Evolutionary conservation across 2,329 filamentous ascomycete genomes (phyloP).

Genomic region (Diaporthe sp.): DNA sequence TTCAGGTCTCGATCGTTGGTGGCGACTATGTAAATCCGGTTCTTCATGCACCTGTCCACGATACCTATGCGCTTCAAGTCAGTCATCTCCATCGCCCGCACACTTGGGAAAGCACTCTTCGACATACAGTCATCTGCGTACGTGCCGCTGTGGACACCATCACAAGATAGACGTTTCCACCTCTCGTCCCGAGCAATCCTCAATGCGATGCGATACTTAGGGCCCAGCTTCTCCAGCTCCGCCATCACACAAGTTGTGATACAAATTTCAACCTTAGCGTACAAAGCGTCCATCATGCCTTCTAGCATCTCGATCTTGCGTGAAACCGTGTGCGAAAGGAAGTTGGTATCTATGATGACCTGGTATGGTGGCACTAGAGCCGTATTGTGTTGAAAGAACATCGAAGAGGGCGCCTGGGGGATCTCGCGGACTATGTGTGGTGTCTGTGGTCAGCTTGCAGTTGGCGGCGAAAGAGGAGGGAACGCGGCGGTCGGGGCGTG

Average conservation of each 20-base stretch:
- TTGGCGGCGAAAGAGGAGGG: background rate
- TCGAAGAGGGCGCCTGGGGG: conserved; percentile 83
- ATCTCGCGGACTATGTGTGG: conserved; percentile 37
- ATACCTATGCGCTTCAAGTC: conserved; percentile 64
- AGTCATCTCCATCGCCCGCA: conserved; percentile 54
- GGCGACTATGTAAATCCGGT: conserved; percentile 84
- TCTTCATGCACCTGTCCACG: conserved; percentile 80
- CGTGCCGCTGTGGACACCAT: conserved; percentile 80
- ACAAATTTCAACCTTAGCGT: conserved; percentile 85
- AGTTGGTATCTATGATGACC: conserved; percentile 89
- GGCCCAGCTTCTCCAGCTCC: conserved; percentile 66
- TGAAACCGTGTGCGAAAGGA: conserved; percentile 90
- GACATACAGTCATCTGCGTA: conserved; percentile 72
- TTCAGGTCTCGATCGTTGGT: conserved; percentile 84
- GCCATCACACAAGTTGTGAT: conserved; percentile 77
- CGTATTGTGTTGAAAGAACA: conserved; percentile 93
- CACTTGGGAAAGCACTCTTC: background rate
- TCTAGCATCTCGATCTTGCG: conserved; percentile 75
- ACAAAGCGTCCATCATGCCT: conserved; percentile 90
- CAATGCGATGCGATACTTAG: conserved; percentile 88
- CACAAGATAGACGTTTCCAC: conserved; percentile 88
- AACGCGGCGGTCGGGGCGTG: background rate
- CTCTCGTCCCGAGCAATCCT: conserved; percentile 90
- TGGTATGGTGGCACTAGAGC: conserved; percentile 86
- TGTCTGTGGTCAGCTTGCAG: conserved; percentile 35